Conservation (phyloP, 176 grass and related monocot species). For the Aegilops tauschii region DNA sequence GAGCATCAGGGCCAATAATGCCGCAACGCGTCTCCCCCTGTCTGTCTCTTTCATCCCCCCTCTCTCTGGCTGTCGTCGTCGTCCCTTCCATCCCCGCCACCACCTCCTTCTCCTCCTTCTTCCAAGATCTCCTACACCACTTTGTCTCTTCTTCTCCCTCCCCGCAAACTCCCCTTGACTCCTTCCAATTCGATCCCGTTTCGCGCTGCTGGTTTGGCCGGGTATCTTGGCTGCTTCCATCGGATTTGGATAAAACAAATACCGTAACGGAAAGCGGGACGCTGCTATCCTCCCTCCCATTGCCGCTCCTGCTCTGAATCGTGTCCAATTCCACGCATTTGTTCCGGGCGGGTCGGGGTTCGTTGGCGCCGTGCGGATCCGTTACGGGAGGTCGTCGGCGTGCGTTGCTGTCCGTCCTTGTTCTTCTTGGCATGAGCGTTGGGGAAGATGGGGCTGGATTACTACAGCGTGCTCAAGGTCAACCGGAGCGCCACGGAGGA, state of each 20-base stretch:
- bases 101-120: background rate
- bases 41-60: background rate
- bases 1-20: constrained; percentile 23
- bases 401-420: background rate
- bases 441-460: constrained; percentile 70
- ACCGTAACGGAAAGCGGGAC: background rate
- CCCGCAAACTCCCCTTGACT: background rate
- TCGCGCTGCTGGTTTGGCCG: background rate
- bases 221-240: constrained; percentile 7
- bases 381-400: background rate
- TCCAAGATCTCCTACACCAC: constrained; percentile 28
- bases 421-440: constrained; percentile 45
- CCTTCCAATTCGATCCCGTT: constrained; percentile 2
- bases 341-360: background rate
- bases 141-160: background rate
- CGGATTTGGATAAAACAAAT: background rate
- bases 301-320: background rate
- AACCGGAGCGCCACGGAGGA: constrained; percentile 78
- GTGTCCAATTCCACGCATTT: background rate
- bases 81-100: constrained; percentile 6
- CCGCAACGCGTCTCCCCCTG: background rate
- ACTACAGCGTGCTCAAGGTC: constrained; percentile 92
- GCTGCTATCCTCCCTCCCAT: background rate
- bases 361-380: constrained; percentile 6
- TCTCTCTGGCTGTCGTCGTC: background rate